These are phyloP conservation scores for Apiospora sp. DNA, from an alignment of 2,329 filamentous ascomycete genomes.

Conservation along the genomic window DNA sequence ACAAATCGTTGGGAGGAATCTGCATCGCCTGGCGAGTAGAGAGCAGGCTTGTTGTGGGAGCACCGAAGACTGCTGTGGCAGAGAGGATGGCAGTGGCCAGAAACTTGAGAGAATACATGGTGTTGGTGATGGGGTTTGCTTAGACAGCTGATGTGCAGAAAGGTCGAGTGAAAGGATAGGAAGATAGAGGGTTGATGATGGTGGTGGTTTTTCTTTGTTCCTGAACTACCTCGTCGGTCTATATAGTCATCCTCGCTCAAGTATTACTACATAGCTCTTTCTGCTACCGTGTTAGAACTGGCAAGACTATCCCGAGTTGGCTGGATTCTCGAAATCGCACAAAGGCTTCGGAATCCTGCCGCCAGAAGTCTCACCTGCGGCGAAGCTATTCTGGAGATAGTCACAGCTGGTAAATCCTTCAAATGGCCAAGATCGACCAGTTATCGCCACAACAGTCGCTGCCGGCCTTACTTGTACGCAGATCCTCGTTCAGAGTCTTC, in stretches of 20 bases:
- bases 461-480: no score
- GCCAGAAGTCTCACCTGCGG: no score
- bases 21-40: not conserved
- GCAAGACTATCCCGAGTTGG: no score
- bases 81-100: not conserved
- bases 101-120: not conserved
- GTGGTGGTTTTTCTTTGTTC: no score
- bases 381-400: not conserved
- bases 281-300: not conserved
- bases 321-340: no score
- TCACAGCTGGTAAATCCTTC: no score
- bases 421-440: no score
- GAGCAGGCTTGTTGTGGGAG: not conserved
- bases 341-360: no score
- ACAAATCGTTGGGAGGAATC: not conserved
- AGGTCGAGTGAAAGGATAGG: no score
- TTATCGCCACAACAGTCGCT: no score
- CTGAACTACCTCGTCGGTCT: not conserved
- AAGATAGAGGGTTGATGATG: not conserved
- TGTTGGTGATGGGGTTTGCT: not conserved
- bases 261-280: not conserved
- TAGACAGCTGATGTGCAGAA: no score
- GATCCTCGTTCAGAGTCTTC: no score
- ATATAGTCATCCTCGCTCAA: not conserved
- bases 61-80: not conserved